Conservation (phyloP, 441 rosid genomes). For the Gossypium lobatum region DNA sequence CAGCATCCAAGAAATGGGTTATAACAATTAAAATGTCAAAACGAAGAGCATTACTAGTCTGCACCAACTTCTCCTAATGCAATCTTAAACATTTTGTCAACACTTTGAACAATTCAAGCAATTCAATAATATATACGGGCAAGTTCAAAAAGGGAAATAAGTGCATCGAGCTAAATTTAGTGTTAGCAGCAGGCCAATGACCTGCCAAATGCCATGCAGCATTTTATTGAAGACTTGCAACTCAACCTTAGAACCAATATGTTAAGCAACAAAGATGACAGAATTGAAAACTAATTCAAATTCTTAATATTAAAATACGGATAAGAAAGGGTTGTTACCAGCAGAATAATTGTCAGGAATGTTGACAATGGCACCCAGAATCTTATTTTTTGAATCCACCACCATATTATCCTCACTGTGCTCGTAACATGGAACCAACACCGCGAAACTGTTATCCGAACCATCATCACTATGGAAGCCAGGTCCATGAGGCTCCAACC, state of each 20-base stretch:
- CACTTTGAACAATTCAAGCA: constrained; percentile 10
- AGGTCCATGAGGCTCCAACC: constrained; percentile 80
- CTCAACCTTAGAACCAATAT: not conserved
- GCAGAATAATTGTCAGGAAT: constrained; percentile 36
- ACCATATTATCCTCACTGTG: constrained; percentile 30
- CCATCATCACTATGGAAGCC: constrained; percentile 62
- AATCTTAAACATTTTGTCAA: not conserved
- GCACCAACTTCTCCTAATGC: not conserved
- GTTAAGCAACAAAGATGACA: not conserved
- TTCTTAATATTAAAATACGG: not conserved
- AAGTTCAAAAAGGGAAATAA: not conserved
- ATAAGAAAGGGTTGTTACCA: constrained; percentile 32
- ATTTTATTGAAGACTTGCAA: not conserved
- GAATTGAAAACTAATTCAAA: not conserved
- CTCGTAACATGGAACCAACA: constrained; percentile 66
- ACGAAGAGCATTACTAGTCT: not conserved
- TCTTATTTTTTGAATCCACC: constrained; percentile 26
- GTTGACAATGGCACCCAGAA: constrained; percentile 39
- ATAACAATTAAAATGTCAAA: not conserved
- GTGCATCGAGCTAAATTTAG: not conserved
- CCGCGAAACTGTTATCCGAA: constrained; percentile 56
- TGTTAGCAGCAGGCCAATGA: not conserved
- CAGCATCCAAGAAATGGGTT: not conserved
- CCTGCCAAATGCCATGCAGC: not conserved
- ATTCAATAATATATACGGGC: not conserved